Conservation (phyloP, 768 basidiomycete genomes). For the Tricholoma matsutake region DNA sequence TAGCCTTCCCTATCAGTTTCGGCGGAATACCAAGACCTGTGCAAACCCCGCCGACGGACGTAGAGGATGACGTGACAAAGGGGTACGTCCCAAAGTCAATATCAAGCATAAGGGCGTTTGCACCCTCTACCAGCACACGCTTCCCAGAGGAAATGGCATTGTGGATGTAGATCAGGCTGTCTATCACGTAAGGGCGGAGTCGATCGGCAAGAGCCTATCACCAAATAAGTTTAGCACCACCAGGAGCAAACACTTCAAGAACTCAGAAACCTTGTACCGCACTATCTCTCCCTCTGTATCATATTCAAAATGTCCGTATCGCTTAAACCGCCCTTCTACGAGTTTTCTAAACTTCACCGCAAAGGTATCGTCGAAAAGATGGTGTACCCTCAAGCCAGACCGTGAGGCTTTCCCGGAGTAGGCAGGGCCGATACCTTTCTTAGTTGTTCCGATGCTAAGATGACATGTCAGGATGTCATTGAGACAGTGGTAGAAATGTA, state of each 20-base stretch:
- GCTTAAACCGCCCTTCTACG: constrained; percentile 96
- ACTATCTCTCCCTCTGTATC: constrained; percentile 96
- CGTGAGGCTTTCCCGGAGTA: constrained; percentile 98
- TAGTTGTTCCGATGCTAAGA: constrained; percentile 91
- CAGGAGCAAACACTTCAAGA: no score
- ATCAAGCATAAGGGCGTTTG: constrained; percentile 98
- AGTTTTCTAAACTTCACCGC: constrained; percentile 90
- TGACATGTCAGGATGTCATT: constrained; percentile 9
- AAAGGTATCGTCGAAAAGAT: constrained; percentile 88
- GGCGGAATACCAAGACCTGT: constrained; percentile 98
- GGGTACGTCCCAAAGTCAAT: constrained; percentile 98
- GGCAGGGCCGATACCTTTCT: constrained; percentile 97
- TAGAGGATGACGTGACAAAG: constrained; percentile 93
- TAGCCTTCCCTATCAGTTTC: constrained; percentile 75
- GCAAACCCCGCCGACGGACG: constrained; percentile 92
- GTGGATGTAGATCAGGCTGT: constrained; percentile 86
- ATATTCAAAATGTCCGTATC: constrained; percentile 97
- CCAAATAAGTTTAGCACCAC: background rate
- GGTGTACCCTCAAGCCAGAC: constrained; percentile 93
- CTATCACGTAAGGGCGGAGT: constrained; percentile 83
- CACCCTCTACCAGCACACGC: constrained; percentile 90
- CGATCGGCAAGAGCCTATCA: constrained; percentile 76
- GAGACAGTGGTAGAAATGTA: constrained; percentile 16
- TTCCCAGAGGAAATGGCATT: constrained; percentile 72
- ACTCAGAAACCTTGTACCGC: constrained; percentile 75